These are phyloP conservation scores for Paradendryphiella salina DNA, from an alignment of 2,329 filamentous ascomycete species.

Conservation along the genomic window DNA sequence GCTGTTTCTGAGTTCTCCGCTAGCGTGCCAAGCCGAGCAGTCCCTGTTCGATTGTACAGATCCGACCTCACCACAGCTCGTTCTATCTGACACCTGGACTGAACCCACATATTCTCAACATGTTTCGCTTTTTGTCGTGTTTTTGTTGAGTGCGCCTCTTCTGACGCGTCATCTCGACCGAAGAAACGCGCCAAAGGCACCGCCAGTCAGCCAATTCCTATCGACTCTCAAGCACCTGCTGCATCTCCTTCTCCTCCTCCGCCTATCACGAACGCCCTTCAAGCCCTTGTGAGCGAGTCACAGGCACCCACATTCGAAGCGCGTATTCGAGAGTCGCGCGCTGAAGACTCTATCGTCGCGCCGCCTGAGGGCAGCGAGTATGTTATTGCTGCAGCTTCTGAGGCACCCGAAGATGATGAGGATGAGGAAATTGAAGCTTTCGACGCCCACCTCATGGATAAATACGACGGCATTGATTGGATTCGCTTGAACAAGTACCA, in stretches of 20 bases:
- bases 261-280: constrained; percentile 1
- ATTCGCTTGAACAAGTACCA: constrained; percentile 3
- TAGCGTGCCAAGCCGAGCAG: too few species aligned
- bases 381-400: background rate
- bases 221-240: background rate
- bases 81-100: too few species aligned
- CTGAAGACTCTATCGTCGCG: constrained; percentile 1
- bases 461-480: constrained; percentile 4
- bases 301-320: constrained; percentile 2
- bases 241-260: background rate
- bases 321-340: constrained; percentile 2
- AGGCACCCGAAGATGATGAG: background rate
- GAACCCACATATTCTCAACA: too few species aligned
- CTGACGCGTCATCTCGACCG: too few species aligned
- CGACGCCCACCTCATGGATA: background rate
- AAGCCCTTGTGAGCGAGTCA: background rate
- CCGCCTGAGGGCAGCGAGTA: constrained; percentile 1
- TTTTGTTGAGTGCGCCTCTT: too few species aligned
- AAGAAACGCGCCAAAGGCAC: constrained; percentile 4
- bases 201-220: constrained; percentile 2
- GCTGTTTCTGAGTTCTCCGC: too few species aligned
- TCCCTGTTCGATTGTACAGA: too few species aligned
- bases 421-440: background rate
- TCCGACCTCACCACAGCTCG: too few species aligned
- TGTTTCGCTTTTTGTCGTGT: too few species aligned